Conservation (phyloP, 1,284 basidiomycete species). For the Pseudozyma tsukubaensis region DNA sequence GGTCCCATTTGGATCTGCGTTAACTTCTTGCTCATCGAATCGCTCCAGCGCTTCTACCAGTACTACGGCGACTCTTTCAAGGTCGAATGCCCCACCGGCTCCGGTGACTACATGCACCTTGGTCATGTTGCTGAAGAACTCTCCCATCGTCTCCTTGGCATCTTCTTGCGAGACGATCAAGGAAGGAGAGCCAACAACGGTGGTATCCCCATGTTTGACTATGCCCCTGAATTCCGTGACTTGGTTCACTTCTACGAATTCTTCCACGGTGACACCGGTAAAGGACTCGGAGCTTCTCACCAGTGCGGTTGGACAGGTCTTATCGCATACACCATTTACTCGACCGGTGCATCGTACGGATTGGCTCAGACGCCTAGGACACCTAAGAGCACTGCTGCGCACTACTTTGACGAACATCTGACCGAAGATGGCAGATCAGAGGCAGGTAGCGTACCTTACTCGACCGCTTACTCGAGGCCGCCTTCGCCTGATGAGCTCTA, state of each 20-base stretch:
- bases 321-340: conserved; percentile 72
- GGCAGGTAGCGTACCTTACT: conserved; percentile 52
- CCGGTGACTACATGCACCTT: conserved; percentile 92
- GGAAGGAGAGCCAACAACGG: conserved; percentile 91
- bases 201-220: conserved; percentile 85
- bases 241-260: conserved; percentile 97
- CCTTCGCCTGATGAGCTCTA: conserved; percentile 63
- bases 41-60: conserved; percentile 88
- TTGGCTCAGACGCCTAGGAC: conserved; percentile 73
- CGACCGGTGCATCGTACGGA: conserved; percentile 71
- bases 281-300: conserved; percentile 89
- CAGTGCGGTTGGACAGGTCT: conserved; percentile 88
- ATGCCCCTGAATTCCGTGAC: conserved; percentile 95
- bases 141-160: conserved; percentile 95
- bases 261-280: conserved; percentile 93
- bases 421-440: conserved; percentile 60
- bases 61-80: conserved; percentile 65
- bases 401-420: conserved; percentile 79
- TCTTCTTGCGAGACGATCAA: conserved; percentile 88
- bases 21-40: conserved; percentile 88
- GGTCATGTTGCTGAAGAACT: conserved; percentile 94
- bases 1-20: conserved; percentile 88
- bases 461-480: conserved; percentile 54
- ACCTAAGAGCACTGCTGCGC: conserved; percentile 84
- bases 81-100: conserved; percentile 94